Base-by-base conservation (phyloP, 345 rosid species). In the Bruguiera sexangula region DNA sequence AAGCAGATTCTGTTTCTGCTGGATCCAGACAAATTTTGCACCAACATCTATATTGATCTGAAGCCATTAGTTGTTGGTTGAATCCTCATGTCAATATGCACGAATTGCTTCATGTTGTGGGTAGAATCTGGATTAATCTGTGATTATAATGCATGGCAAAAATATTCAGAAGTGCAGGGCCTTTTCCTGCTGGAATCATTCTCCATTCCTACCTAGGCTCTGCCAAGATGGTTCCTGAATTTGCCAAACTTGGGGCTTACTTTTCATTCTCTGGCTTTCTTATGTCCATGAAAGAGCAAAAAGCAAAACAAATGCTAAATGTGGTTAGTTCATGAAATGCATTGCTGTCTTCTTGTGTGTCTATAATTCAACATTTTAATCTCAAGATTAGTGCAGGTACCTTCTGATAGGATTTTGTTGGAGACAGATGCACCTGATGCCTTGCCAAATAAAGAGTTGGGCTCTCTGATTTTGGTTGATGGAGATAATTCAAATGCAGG, bases 351-450 rank as follows among this genome's bases (percentile, higher is more conserved):
- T 22, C 10, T 53, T 32, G 29, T 29, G 59, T 68, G 30, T 69
- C 62, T n/a, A 48, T 39, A 37, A 43, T 53, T 26, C 24, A 20
- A 16, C 36, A 50, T 65, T 46, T 76, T 70, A 52, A 65, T 70
- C 67, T 66, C 77, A 21, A 21, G 70, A 72, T 43, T 76, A 65
- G 68, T 83, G 65, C 83, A 91, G 93, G 83, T 95, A 73, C 80
- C 96, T 72, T 76, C 65, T n/a, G 93, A 89, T 57, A 89, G 92
- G 82, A 88, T 94, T 68, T 83, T 89, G 71, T 71, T 94, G 73
- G 98, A 91, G 82, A 85, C 98, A 15, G 98, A 94, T 79, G 89
- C 96, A 34, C 97, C 98, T 3, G 98, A 94, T 76, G 97, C 96
- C n/a, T 19, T 89, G 60, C 98, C 98, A 24, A 86, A 75, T 70